Conservation (phyloP, 1,284 basidiomycete species). For the Naganishia sp. region DNA sequence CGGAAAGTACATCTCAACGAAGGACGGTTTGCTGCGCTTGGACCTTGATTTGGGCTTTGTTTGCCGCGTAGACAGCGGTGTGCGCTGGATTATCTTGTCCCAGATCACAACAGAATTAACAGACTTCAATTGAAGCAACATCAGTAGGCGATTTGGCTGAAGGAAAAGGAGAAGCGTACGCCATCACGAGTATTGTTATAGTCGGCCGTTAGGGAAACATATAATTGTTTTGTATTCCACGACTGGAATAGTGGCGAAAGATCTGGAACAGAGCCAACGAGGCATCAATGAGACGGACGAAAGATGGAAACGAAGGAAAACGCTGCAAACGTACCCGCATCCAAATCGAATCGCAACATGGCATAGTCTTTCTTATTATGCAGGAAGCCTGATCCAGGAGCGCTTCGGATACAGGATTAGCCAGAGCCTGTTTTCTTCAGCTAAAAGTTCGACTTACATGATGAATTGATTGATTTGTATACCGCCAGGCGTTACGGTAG, state of each 20-base stretch:
- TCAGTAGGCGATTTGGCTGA: neutral
- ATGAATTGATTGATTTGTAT: slow-evolving; percentile 50
- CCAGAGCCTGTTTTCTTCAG: neutral
- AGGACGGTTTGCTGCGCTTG: slow-evolving; percentile 39
- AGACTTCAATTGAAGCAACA: slow-evolving; percentile 19
- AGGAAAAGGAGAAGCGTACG: slow-evolving; percentile 27
- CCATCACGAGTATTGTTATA: slow-evolving; percentile 41
- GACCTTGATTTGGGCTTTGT: neutral
- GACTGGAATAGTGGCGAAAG: slow-evolving; percentile 50
- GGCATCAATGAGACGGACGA: neutral
- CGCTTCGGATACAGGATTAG: neutral
- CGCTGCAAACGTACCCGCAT: slow-evolving; percentile 35
- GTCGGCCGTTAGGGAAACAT: slow-evolving; percentile 52
- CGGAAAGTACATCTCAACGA: slow-evolving; percentile 21
- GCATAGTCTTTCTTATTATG: slow-evolving; percentile 49
- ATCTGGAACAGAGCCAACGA: slow-evolving; percentile 35
- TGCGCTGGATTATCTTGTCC: slow-evolving; percentile 51
- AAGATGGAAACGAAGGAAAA: neutral
- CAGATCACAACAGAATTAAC: slow-evolving; percentile 53
- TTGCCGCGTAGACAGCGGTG: slow-evolving; percentile 16
- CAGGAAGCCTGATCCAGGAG: slow-evolving; percentile 38
- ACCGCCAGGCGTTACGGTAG: slow-evolving; percentile 41
- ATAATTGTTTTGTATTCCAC: slow-evolving; percentile 56
- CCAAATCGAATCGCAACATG: slow-evolving; percentile 50
- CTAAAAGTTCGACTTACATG: slow-evolving; percentile 41